Conservation (phyloP, 2,329 filamentous ascomycete genomes). For the Colletotrichum karsti region DNA sequence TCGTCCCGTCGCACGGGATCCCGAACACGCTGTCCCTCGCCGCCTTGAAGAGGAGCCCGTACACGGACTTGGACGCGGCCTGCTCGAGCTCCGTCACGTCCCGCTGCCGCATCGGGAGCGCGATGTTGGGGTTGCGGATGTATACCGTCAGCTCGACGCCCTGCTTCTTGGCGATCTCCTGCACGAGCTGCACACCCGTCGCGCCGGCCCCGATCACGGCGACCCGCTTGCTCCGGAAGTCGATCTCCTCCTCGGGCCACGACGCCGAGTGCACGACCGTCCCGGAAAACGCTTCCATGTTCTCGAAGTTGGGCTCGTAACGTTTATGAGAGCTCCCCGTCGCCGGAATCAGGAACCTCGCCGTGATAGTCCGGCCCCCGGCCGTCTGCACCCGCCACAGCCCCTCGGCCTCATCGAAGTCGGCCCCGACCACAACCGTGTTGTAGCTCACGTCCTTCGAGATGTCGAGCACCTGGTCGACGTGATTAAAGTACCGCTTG, state of each 20-base stretch:
- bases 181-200: constrained; percentile 39
- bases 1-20: constrained; percentile 57
- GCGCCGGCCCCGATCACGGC: constrained; percentile 42
- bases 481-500: constrained; percentile 53
- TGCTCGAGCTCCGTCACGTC: constrained; percentile 54
- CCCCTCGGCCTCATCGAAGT: constrained; percentile 43
- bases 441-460: constrained; percentile 54
- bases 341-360: constrained; percentile 54
- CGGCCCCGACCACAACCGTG: constrained; percentile 48
- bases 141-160: constrained; percentile 53
- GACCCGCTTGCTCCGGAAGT: constrained; percentile 35
- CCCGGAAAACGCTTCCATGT: constrained; percentile 40
- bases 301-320: constrained; percentile 44
- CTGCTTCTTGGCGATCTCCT: constrained; percentile 42
- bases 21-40: constrained; percentile 57
- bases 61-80: constrained; percentile 44
- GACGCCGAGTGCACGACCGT: constrained; percentile 37
- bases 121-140: constrained; percentile 66
- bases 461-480: constrained; percentile 51
- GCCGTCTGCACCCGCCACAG: constrained; percentile 54
- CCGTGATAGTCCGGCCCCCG: constrained; percentile 45
- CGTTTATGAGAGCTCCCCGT: constrained; percentile 55
- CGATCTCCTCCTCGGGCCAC: constrained; percentile 33
- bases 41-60: constrained; percentile 50
- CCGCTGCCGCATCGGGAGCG: constrained; percentile 64